Base-by-base conservation (phyloP, 352 stramenopile species). In the Globisporangium rhizosaccharum region DNA sequence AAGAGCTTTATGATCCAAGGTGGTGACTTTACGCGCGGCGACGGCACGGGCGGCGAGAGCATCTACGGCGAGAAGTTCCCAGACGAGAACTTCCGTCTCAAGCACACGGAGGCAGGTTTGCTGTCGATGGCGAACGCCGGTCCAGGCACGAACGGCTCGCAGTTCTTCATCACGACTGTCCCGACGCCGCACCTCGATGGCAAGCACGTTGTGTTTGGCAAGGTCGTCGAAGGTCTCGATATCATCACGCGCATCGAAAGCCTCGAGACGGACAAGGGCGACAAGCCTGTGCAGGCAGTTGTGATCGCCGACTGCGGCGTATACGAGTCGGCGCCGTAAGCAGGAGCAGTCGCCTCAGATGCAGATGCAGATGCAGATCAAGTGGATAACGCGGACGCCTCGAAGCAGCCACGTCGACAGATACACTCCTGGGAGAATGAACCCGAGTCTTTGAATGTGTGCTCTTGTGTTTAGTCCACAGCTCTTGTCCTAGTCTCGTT, bases 61-160 rank as follows among this genome's bases (percentile, higher is more conserved):
- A 95, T 95, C 46, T 97, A 94, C 70, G 92, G 90, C 52, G 87
- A 97, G 63, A 97, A 97, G 69, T 97, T 98, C 76, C 82, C 77
- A 42, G 96, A 99, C 75, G 96, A 99, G 75, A 99, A 99, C 82
- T 99, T 99, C 73, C 69, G 79, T n/a, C 75, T 98, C 46, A 98
- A 97, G 68, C 97, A 99, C 79, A 97, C 90, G 63, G 88, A 97
- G 60, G 72, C 88, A 49, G 97, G 96, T 18, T 82, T 98, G 55
- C 71, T 99, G 52, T 98, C 92, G 42, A 99, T 98, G 96, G 96
- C 96, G 1, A 99, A 99, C 80, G 87, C 93, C 12, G 95, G 96
- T 23, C 94, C 96, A 39, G 90, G 93, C 70, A 98, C 96, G 58
- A 99, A 99, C 72, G 93, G 96, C 51, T 98, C 90, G 57, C 96